Evolutionary conservation across 805 yeast genomes (phyloP), one percentile per base, ranked within the genome.

Genomic region (Yarrowia alimentaria): DNA sequence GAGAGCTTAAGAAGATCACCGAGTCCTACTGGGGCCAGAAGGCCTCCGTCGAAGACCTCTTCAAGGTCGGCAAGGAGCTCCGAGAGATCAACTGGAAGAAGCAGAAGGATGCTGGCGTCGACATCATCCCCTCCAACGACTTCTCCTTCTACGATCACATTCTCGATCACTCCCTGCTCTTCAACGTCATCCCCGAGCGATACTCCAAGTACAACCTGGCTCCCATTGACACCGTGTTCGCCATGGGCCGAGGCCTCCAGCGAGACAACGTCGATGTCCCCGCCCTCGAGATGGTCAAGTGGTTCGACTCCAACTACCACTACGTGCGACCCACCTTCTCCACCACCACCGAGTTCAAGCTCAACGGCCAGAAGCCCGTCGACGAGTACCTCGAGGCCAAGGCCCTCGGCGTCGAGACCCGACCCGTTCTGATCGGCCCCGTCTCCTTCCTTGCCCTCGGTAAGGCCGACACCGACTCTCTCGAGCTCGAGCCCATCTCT

Each of bases 191-290:
- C 69, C 99, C 99, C 69, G 94, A 88, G 65, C 85, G 98, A 75
- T 93, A 93, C 83, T 77, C 91, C 74, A 85, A 93, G 79, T 87
- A 77, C 75, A 81, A 83, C 65, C 81, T 93, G 69, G 80, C 88
- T 60, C 83, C 88, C 69, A 78, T 93, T 62, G 99, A 93, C 74
- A 86, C 88, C 57, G 75, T 86, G 66, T 93, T 93, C 71, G 99
- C 99, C 68, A 93, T 93, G 98, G 99, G 98, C 75, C 89, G 99
- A 81, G 99, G 99, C 83, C 80, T 93, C 71, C 99, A 93, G 79
- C 87, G 93, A 77, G 83, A 85, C 73, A 95, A 95, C 60, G 96
- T 93, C 63, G 99, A 93, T 73, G 99, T 93, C 56, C 91, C 98
- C 58, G 99, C 99, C 64, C 80, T 88, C 70, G 74, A 93, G 81